A percentile compares a stretch with the other conserved stretches of the same genome.
These are phyloP conservation scores for Penicillium rolfsii DNA, from an alignment of 2,329 filamentous ascomycete species.

Conservation along the genomic window DNA sequence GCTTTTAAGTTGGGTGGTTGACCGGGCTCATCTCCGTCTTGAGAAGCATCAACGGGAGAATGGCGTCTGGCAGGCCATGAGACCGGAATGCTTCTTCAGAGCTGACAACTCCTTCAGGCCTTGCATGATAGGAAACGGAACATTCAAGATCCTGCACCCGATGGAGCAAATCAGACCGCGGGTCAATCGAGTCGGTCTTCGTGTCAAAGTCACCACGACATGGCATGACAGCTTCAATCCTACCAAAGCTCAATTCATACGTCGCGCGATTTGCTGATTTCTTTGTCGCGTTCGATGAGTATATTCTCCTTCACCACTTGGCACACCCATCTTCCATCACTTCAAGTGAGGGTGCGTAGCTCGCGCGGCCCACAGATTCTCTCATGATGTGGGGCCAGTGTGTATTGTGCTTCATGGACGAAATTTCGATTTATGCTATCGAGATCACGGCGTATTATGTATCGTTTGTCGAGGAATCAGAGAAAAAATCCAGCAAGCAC, in stretches of 20 bases:
- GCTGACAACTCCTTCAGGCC: neutral
- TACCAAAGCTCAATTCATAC: neutral
- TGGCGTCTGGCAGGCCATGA: neutral
- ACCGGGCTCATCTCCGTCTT: neutral
- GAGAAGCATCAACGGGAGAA: neutral
- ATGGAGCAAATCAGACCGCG: neutral
- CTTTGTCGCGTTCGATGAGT: neutral
- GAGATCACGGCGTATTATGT: constrained; percentile 8
- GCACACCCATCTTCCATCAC: constrained; percentile 9
- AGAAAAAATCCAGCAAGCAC: constrained; percentile 1
- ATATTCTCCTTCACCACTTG: constrained; percentile 3
- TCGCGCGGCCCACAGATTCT: constrained; percentile 7
- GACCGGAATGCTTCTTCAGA: neutral
- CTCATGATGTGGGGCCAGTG: constrained; percentile 18
- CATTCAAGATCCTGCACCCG: neutral
- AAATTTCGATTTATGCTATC: constrained; percentile 10
- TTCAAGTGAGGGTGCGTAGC: constrained; percentile 11
- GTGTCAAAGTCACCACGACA: neutral
- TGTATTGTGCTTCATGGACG: constrained; percentile 15
- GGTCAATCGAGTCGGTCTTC: neutral
- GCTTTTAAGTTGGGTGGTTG: neutral
- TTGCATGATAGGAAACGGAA: neutral
- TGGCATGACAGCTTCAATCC: neutral
- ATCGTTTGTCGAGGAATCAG: constrained; percentile 5
- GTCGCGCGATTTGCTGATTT: too few species aligned